These are phyloP conservation scores for Yamadazyma ubonensis DNA, from an alignment of 805 yeast genomes.

Conservation along the genomic window DNA sequence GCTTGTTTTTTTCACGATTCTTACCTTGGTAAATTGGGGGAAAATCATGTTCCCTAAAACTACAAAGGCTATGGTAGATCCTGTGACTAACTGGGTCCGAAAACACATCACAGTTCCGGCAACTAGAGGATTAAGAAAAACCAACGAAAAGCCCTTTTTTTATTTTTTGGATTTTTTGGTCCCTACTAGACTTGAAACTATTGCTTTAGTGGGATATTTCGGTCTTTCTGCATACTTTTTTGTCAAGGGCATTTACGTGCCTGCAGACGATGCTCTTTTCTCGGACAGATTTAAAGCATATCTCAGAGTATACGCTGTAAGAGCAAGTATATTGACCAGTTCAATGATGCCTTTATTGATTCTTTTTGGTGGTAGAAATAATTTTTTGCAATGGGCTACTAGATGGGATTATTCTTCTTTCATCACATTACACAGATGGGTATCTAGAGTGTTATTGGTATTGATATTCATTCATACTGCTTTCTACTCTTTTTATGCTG, in stretches of 20 bases:
- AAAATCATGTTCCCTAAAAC: slow-evolving; percentile 26
- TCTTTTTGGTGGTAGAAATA: slow-evolving; percentile 36
- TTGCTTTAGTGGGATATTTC: slow-evolving; percentile 32
- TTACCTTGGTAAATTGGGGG: slow-evolving; percentile 33
- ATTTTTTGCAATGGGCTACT: slow-evolving; percentile 38
- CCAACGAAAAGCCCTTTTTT: slow-evolving; percentile 24
- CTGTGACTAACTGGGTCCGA: slow-evolving; percentile 32
- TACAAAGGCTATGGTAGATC: slow-evolving; percentile 23
- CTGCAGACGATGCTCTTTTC: slow-evolving; percentile 37
- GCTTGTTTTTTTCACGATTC: slow-evolving; percentile 26
- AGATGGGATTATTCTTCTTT: slow-evolving; percentile 36
- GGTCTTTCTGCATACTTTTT: slow-evolving; percentile 27
- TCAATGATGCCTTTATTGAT: slow-evolving; percentile 32
- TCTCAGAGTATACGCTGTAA: slow-evolving; percentile 41
- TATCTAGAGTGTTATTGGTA: slow-evolving; percentile 22
- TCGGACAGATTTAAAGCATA: slow-evolving; percentile 30
- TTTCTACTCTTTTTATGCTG: slow-evolving; percentile 16
- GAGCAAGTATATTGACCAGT: slow-evolving; percentile 33
- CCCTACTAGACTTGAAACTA: slow-evolving; percentile 41
- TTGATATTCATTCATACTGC: slow-evolving; percentile 29
- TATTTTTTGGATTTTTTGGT: slow-evolving; percentile 30
- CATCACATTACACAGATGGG: slow-evolving; percentile 29
- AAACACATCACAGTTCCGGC: slow-evolving; percentile 42
- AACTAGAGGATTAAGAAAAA: slow-evolving; percentile 24
- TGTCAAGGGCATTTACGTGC: slow-evolving; percentile 22